A percentile compares a stretch with the other conserved stretches of the same genome.
These are phyloP conservation scores for Aplosporella prunicola DNA, from an alignment of 2,329 filamentous ascomycete genomes.

Conservation along the genomic window DNA sequence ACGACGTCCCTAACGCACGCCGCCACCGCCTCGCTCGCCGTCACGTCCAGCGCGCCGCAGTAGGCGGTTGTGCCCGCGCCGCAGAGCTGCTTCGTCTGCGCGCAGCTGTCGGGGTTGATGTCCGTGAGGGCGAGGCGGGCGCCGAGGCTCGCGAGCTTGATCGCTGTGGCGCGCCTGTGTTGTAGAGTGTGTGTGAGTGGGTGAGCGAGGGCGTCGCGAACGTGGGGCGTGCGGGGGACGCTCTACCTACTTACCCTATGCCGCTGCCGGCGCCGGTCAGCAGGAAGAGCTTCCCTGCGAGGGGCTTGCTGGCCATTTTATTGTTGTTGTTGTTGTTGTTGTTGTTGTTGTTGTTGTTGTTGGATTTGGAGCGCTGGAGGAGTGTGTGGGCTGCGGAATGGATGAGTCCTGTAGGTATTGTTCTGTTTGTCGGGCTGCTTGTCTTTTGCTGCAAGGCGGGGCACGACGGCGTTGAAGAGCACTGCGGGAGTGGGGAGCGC, in stretches of 20 bases:
- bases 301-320: too few relatives aligned
- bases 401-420: too few relatives aligned
- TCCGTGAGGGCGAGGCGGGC: conserved; percentile 91
- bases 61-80: conserved; percentile 82
- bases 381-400: too few relatives aligned
- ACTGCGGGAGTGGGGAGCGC: too few relatives aligned
- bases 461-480: too few relatives aligned
- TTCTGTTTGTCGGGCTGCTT: too few relatives aligned
- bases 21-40: conserved; percentile 75
- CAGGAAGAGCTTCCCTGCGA: conserved; percentile 77
- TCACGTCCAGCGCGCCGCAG: conserved; percentile 75
- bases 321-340: too few relatives aligned
- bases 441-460: too few relatives aligned
- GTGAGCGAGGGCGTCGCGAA: background rate
- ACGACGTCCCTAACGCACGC: background rate
- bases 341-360: too few relatives aligned
- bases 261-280: conserved; percentile 82
- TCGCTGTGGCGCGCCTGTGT: conserved; percentile 7
- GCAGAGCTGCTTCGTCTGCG: conserved; percentile 67
- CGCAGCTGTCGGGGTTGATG: conserved; percentile 77
- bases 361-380: too few relatives aligned
- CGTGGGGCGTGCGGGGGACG: background rate
- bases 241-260: conserved; percentile 58
- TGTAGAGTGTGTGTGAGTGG: background rate
- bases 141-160: conserved; percentile 40